Percentiles rank a stretch among this genome's conserved stretches.
Evolutionary conservation across 805 yeast genomes (phyloP).

Genomic region (Zygoascus tannicola): DNA sequence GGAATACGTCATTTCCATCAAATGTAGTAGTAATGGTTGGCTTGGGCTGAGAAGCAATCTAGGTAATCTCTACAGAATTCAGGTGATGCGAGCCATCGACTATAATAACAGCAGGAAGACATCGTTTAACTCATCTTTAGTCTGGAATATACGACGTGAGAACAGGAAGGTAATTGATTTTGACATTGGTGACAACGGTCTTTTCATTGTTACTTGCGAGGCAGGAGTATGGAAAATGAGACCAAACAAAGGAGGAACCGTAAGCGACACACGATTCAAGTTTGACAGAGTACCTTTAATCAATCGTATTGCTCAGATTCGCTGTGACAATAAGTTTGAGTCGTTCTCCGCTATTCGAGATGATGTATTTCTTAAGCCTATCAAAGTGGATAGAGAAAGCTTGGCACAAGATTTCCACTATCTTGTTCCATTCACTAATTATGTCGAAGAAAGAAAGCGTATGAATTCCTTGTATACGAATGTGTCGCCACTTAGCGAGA

Average conservation of each 20-base stretch:
- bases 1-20: conserved; percentile 16
- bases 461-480: not conserved
- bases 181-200: conserved; percentile 60
- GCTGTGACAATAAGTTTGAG: conserved; percentile 54
- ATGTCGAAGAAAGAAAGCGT: conserved; percentile 7
- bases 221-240: conserved; percentile 49
- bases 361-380: conserved; percentile 50
- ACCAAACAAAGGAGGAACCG: conserved; percentile 17
- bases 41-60: conserved; percentile 19
- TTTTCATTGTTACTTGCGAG: conserved; percentile 54
- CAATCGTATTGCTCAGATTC: conserved; percentile 52
- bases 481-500: not conserved
- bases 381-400: conserved; percentile 39
- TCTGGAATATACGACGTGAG: conserved; percentile 30
- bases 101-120: conserved; percentile 1
- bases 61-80: conserved; percentile 19
- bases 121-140: conserved; percentile 9
- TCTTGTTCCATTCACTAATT: conserved; percentile 38
- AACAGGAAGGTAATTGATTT: conserved; percentile 56
- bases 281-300: conserved; percentile 45
- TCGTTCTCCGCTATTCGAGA: conserved; percentile 62
- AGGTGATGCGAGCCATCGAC: conserved; percentile 16
- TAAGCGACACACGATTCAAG: conserved; percentile 33
- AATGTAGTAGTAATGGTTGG: conserved; percentile 16
- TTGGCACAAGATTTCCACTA: conserved; percentile 45